A percentile compares a stretch with the other conserved stretches of the same genome.
phyloP scores from a whole-genome alignment of 2,329 filamentous ascomycete species.

The Aspergillus pseudotamarii region DNA sequence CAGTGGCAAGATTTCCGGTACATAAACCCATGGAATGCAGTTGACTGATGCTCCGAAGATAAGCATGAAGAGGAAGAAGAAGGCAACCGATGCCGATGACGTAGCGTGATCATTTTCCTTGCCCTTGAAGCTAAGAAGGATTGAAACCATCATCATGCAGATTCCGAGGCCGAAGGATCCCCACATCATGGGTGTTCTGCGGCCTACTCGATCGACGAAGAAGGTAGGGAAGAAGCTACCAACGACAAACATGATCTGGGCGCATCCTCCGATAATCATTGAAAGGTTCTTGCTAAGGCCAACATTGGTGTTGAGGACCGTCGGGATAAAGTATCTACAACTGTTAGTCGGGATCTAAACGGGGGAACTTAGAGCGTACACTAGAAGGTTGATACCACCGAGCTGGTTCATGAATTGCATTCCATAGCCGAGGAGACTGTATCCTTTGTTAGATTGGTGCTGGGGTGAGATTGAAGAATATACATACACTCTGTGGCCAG shows the following conservation, averaged over 20 bases:
- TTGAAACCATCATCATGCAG: slow-evolving; percentile 41
- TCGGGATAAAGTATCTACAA: slow-evolving; percentile 22
- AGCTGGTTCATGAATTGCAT: slow-evolving; percentile 56
- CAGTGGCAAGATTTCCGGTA: slow-evolving; percentile 54
- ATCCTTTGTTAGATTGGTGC: neutral
- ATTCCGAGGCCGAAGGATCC: slow-evolving; percentile 37
- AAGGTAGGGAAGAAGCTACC: slow-evolving; percentile 50
- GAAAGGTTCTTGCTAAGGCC: slow-evolving; percentile 27
- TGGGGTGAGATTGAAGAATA: too few species aligned
- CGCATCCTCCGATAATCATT: slow-evolving; percentile 28
- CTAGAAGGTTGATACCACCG: slow-evolving; percentile 52
- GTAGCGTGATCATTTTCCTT: slow-evolving; percentile 39
- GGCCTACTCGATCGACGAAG: slow-evolving; percentile 46
- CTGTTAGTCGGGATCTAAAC: neutral
- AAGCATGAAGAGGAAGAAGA: slow-evolving; percentile 52
- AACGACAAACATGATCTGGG: slow-evolving; percentile 32
- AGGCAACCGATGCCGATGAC: slow-evolving; percentile 50
- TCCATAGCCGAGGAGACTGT: slow-evolving; percentile 47
- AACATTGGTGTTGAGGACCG: slow-evolving; percentile 27
- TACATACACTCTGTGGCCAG: slow-evolving; percentile 43
- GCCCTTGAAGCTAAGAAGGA: slow-evolving; percentile 46
- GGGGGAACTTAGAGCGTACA: slow-evolving; percentile 21
- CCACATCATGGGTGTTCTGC: slow-evolving; percentile 39
- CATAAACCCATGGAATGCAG: slow-evolving; percentile 55
- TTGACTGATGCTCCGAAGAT: slow-evolving; percentile 50